These are phyloP conservation scores for Escallonia herrerae DNA, from an alignment of 129 eudicot genomes.

Conservation along the genomic window DNA sequence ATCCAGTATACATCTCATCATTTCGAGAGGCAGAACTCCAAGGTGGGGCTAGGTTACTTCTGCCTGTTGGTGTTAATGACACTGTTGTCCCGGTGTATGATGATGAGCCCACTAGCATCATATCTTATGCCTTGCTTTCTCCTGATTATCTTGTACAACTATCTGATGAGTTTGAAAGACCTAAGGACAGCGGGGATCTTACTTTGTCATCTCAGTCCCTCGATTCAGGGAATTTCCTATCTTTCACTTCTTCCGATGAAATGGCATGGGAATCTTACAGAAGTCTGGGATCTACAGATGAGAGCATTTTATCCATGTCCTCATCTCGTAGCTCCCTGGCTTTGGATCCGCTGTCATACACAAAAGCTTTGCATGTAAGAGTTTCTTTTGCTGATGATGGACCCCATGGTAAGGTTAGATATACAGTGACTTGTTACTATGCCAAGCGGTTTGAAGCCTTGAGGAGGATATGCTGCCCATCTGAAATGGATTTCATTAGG, in stretches of 20 bases:
- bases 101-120: constrained; percentile 95
- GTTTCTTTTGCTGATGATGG: constrained; percentile 65
- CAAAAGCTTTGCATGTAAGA: constrained; percentile 68
- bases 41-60: constrained; percentile 67
- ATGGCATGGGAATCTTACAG: constrained; percentile 45
- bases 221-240: constrained; percentile 40
- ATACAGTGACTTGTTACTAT: constrained; percentile 71
- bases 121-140: constrained; percentile 63
- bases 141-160: constrained; percentile 56
- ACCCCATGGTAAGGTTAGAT: constrained; percentile 71
- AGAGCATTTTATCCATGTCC: constrained; percentile 45
- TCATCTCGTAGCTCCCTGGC: constrained; percentile 52
- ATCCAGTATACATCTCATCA: constrained; percentile 72
- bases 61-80: constrained; percentile 64
- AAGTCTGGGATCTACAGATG: constrained; percentile 62
- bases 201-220: constrained; percentile 2
- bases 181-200: constrained; percentile 40
- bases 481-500: constrained; percentile 73
- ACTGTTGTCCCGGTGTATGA: constrained; percentile 83
- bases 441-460: constrained; percentile 81
- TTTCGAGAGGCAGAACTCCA: constrained; percentile 66
- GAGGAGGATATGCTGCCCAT: constrained; percentile 86
- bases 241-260: constrained; percentile 52
- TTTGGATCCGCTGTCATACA: constrained; percentile 54
- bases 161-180: constrained; percentile 58